Base-by-base conservation (phyloP, 202 grass and related monocot genomes). In the Brachypodium distachyon region DNA sequence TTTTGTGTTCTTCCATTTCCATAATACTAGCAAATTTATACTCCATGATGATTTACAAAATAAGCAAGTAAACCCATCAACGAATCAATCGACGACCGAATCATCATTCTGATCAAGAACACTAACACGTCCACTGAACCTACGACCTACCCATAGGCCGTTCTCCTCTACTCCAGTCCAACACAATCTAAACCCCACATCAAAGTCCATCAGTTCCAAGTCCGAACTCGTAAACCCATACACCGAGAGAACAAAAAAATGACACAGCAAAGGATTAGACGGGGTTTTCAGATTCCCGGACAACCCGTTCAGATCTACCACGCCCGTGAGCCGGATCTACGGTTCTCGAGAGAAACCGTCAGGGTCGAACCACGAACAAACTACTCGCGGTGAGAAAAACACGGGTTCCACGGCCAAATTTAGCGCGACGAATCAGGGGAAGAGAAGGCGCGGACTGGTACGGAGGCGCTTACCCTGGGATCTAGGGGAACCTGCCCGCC, bases 401-500 rank as follows among this genome's bases (percentile, higher is more conserved):
- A n/a, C n/a, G n/a, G n/a, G n/a, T 57, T 21, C 17, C 50, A 56
- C n/a, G 38, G 37, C 36, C 25, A 79, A 57, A 79, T 4, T 57
- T 68, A 57, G 62, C 48, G 9, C 14, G 9, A 41, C 42, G 39
- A 69, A 69, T 33, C 26, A 17, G 50, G 47, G 41, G 22, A 29
- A 18, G 57, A 69, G 13, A 18, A 17, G n/a, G 19, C 18, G 47
- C 25, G 56, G 34, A 34, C 27, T 25, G 51, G 31, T 68, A 4
- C 37, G 25, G 11, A 28, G 51, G 17, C 28, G 9, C 76, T 79
- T 79, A 79, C 76, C 60, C 6, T 48, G 37, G 61, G 34, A 79
- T 68, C 36, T 67, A 67, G 59, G 61, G 61, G 49, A 57, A 55
- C 38, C 63, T 79, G 63, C 49, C 50, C 25, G 50, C 63, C 63